phyloP scores from a whole-genome alignment of 768 basidiomycete species.

The Boletus pseudo-olivaceus region DNA sequence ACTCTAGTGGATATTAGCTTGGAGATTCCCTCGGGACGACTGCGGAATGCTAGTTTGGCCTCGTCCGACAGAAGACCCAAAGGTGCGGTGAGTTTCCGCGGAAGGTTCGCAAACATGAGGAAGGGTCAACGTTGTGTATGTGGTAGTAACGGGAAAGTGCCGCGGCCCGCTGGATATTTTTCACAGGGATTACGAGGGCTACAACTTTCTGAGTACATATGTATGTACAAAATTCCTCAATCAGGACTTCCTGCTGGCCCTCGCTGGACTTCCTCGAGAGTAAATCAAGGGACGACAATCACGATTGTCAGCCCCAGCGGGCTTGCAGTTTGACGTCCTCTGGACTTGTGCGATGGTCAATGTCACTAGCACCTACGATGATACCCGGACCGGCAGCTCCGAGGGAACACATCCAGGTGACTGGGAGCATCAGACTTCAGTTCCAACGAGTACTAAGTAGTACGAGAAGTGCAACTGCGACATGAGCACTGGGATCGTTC shows the following conservation, averaged over 20 bases:
- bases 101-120: slow-evolving; percentile 66
- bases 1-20: slow-evolving; percentile 74
- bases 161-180: not conserved
- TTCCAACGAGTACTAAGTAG: not conserved
- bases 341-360: too few species aligned
- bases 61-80: slow-evolving; percentile 82
- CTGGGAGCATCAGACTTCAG: not conserved
- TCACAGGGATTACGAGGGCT: not conserved
- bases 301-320: not conserved
- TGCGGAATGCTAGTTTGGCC: slow-evolving; percentile 85
- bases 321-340: not conserved
- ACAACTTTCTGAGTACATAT: not conserved
- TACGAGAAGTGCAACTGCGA: not conserved
- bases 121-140: not conserved
- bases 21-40: slow-evolving; percentile 73
- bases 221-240: not conserved
- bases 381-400: not conserved
- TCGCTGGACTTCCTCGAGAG: slow-evolving; percentile 65
- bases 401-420: not conserved
- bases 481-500: slow-evolving; percentile 1
- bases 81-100: slow-evolving; percentile 68
- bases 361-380: too few species aligned
- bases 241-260: slow-evolving; percentile 6
- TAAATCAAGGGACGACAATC: not conserved
- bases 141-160: not conserved